Conservation (phyloP, 2,329 filamentous ascomycete genomes). For the Orbilia brochopaga region DNA sequence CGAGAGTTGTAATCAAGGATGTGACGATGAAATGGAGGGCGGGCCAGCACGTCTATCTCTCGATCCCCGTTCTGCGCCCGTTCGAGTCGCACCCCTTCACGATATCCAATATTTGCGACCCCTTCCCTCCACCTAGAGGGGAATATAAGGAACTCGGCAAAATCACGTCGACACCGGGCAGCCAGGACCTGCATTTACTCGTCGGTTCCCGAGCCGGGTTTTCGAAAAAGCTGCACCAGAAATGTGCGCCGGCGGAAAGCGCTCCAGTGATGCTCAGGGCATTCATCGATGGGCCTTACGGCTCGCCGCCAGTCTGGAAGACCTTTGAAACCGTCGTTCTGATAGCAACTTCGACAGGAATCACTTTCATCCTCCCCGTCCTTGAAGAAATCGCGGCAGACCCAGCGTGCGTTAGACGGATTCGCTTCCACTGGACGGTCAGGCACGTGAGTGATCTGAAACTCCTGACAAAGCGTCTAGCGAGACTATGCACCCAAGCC, state of each 20-base stretch:
- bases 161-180: conserved; percentile 57
- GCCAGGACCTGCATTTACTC: conserved; percentile 85
- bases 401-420: conserved; percentile 34
- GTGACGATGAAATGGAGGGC: conserved; percentile 84
- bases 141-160: conserved; percentile 73
- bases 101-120: conserved; percentile 69
- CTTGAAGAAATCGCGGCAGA: conserved; percentile 67
- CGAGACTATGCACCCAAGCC: conserved; percentile 25
- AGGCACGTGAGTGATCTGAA: conserved; percentile 46
- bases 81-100: conserved; percentile 97
- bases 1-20: conserved; percentile 36
- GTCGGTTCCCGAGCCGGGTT: conserved; percentile 93
- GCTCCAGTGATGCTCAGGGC: conserved; percentile 63
- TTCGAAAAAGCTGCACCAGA: conserved; percentile 78
- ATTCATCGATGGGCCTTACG: conserved; percentile 92
- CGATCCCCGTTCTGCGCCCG: conserved; percentile 88
- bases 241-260: conserved; percentile 50
- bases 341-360: conserved; percentile 91
- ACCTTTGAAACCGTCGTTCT: conserved; percentile 90
- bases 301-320: conserved; percentile 89
- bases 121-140: conserved; percentile 58
- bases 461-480: conserved; percentile 37
- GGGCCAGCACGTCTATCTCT: conserved; percentile 91
- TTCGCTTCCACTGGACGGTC: conserved; percentile 47
- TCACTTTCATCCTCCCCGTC: conserved; percentile 91